Base-by-base conservation (phyloP, 1,284 basidiomycete genomes). In the Flammula alnicola region DNA sequence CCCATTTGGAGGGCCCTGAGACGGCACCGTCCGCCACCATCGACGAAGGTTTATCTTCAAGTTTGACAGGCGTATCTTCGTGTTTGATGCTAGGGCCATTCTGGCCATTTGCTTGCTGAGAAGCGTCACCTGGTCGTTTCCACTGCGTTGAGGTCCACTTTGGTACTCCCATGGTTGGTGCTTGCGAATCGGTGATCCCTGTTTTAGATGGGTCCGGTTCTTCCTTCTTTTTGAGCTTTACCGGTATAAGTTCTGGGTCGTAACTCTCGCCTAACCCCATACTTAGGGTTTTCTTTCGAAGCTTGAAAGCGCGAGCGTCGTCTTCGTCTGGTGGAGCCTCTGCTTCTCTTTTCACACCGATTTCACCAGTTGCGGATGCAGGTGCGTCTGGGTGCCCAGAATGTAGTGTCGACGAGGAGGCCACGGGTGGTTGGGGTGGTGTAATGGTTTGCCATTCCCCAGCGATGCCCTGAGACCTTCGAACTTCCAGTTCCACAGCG, bases 371-470 rank as follows among this genome's bases (percentile, higher is more conserved):
- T 19, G 41, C 35, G 11, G 51, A 38, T 4, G 36, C 32, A 10
- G 51, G 23, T 19, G 48, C 23, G 14, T 44, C 47, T 1, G 32
- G 22, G 17, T 54, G 50, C 16, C 51, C 47, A 30, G 58, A 53
- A 14, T 29, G 47, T 14, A 25, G 4, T 26, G 47, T 58, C 11
- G 41, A 57, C 30, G 54, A 49, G 27, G 54, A 52, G 12, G 62
- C 52, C 20, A 56, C 63, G 10, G 64, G 58, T 17, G 61, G 52
- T 20, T 61, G 59, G 33, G 65, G 56, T 3, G 79, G 62, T 3
- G 78, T 74, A 7, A 97, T 84, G 19, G 85, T 71, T 66, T 94
- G 74, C 96, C 96, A 99, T 57, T 86, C 79, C 1, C 96, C 95
- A 0, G 84, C 88, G 6, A 84, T 71, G 1, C 92, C 94, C 61